phyloP scores from a whole-genome alignment of 1,284 basidiomycete species.

The Caloboletus firmus region DNA sequence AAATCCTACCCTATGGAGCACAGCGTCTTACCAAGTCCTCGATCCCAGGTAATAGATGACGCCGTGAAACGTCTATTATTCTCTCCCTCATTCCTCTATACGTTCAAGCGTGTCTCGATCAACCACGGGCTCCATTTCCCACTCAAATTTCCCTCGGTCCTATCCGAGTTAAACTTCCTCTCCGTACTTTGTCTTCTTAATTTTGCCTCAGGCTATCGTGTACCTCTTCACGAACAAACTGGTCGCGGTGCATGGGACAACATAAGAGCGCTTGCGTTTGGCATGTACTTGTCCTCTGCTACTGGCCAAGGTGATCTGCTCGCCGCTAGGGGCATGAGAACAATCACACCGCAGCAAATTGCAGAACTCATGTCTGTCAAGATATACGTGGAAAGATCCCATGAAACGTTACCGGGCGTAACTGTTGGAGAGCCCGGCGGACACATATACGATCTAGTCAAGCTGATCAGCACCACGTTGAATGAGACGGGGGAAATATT shows the following conservation, averaged over 20 bases:
- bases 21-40: constrained; percentile 14
- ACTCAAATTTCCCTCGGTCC: constrained; percentile 67
- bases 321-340: constrained; percentile 64
- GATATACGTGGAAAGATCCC: constrained; percentile 68
- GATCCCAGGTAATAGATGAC: constrained; percentile 52
- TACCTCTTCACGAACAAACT: constrained; percentile 64
- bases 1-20: not conserved
- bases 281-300: constrained; percentile 66
- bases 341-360: constrained; percentile 54
- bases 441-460: constrained; percentile 70
- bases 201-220: constrained; percentile 77
- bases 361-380: constrained; percentile 71
- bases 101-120: constrained; percentile 60
- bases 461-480: constrained; percentile 60
- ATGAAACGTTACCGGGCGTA: constrained; percentile 68
- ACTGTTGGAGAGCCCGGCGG: constrained; percentile 76
- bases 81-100: constrained; percentile 61
- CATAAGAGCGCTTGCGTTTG: constrained; percentile 70
- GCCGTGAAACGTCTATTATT: constrained; percentile 60
- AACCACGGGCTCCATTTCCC: constrained; percentile 73
- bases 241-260: constrained; percentile 80
- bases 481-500: constrained; percentile 75
- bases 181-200: constrained; percentile 74
- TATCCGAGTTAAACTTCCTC: constrained; percentile 74
- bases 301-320: constrained; percentile 59